A percentile compares a stretch with the other conserved stretches of the same genome.
Conservation (phyloP, 1,284 basidiomycete species). For the Mixia osmundae region DNA sequence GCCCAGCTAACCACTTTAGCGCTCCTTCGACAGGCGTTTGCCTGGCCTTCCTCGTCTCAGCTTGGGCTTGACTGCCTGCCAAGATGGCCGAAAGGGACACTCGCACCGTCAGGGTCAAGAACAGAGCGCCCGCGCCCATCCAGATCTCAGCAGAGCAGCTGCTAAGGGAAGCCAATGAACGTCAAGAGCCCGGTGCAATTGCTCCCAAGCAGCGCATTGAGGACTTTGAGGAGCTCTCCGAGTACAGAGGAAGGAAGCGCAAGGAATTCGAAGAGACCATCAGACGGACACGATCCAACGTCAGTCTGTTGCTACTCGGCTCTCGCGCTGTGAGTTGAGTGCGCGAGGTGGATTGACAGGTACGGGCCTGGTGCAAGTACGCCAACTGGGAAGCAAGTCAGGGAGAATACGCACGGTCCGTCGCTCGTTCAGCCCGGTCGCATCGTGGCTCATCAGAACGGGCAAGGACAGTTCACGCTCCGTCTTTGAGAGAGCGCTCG, state of each 20-base stretch:
- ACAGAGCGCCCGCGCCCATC: conserved; percentile 71
- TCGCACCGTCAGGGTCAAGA: conserved; percentile 40
- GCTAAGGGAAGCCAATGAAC: conserved; percentile 87
- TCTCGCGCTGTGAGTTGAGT: conserved; percentile 22
- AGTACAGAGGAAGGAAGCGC: conserved; percentile 81
- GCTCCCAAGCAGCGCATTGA: conserved; percentile 87
- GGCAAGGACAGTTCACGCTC: conserved; percentile 57
- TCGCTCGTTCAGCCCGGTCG: too few species aligned
- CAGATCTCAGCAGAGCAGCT: conserved; percentile 98
- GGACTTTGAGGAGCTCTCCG: conserved; percentile 89
- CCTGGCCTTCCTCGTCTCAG: too few species aligned
- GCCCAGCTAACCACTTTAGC: too few species aligned
- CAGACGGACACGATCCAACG: conserved; percentile 63
- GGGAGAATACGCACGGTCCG: conserved; percentile 65
- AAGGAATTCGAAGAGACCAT: conserved; percentile 95
- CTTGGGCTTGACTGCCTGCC: too few species aligned
- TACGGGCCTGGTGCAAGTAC: conserved; percentile 35
- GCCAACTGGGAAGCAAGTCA: conserved; percentile 68
- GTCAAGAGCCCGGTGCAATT: conserved; percentile 72
- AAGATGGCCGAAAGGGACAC: neutral
- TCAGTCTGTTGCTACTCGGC: conserved; percentile 27
- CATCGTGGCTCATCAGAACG: too few species aligned
- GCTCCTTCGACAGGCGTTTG: too few species aligned
- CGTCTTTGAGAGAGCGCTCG: conserved; percentile 86
- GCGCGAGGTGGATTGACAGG: conserved; percentile 14